A percentile compares a stretch with the other conserved stretches of the same genome.
These are phyloP conservation scores for Zelonia costaricensis DNA, from an alignment of 208 protist genomes.

Conservation along the genomic window DNA sequence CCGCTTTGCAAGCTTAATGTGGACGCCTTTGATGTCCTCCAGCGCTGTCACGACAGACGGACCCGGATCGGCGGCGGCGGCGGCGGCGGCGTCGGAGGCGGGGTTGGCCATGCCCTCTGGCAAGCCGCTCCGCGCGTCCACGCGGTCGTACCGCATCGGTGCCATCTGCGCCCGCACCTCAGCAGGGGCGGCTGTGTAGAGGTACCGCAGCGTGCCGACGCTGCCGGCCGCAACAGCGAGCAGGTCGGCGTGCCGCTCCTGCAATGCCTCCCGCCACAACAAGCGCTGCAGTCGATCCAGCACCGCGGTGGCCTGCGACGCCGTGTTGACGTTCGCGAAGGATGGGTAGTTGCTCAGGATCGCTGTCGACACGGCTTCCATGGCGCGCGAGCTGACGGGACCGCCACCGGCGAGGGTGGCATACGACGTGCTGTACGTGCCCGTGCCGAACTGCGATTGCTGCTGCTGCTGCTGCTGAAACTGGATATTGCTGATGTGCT, in stretches of 20 bases:
- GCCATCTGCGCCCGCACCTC: constrained; percentile 31
- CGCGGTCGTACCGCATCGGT: constrained; percentile 72
- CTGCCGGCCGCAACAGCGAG: constrained; percentile 74
- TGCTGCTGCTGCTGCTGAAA: constrained; percentile 12
- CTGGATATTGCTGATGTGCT: constrained; percentile 18
- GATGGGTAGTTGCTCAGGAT: constrained; percentile 41
- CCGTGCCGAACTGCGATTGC: constrained; percentile 10
- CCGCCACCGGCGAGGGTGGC: neutral
- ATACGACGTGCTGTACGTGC: neutral
- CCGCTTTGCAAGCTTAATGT: no score
- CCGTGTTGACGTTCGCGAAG: constrained; percentile 23
- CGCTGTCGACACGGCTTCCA: constrained; percentile 1
- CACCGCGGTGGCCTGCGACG: constrained; percentile 25
- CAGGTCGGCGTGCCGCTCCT: constrained; percentile 57
- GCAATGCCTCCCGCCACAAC: constrained; percentile 55
- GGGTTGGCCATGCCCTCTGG: constrained; percentile 43
- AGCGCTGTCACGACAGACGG: neutral
- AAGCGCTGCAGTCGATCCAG: constrained; percentile 40
- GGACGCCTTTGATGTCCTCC: no score
- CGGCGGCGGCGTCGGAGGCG: neutral
- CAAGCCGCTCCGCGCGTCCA: constrained; percentile 64
- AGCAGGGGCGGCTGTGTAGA: constrained; percentile 23
- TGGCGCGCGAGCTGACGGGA: constrained; percentile 11
- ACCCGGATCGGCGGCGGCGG: neutral
- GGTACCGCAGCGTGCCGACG: constrained; percentile 32